A percentile compares a stretch with the other conserved stretches of the same genome.
Conservation (phyloP, 805 yeast genomes). For the Lipomyces chichibuensis region DNA sequence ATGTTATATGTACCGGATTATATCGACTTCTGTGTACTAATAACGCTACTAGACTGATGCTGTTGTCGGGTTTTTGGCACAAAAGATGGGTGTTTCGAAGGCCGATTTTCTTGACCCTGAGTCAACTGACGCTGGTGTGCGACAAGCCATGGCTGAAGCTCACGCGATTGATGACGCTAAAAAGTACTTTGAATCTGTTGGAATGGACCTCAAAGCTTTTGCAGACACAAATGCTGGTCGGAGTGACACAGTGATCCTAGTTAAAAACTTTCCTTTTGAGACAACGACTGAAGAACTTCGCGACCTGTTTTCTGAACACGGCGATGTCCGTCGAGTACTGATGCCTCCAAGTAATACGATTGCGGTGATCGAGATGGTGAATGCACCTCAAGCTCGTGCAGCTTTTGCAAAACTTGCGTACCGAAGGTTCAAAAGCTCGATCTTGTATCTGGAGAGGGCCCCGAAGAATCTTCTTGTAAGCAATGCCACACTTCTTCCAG, state of each 20-base stretch:
- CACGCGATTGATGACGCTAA: slow-evolving; percentile 91
- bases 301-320: slow-evolving; percentile 78
- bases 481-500: slow-evolving; percentile 18
- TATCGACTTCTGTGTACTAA: neutral
- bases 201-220: slow-evolving; percentile 80
- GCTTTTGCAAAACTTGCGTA: slow-evolving; percentile 89
- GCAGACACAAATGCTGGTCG: slow-evolving; percentile 53
- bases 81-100: slow-evolving; percentile 78
- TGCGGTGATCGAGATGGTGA: slow-evolving; percentile 88
- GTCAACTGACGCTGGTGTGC: slow-evolving; percentile 84
- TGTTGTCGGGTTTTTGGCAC: slow-evolving; percentile 85
- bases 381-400: slow-evolving; percentile 78
- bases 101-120: slow-evolving; percentile 86
- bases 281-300: slow-evolving; percentile 79
- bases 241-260: slow-evolving; percentile 78
- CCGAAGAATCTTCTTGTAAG: slow-evolving; percentile 78
- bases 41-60: slow-evolving; percentile 61
- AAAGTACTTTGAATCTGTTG: slow-evolving; percentile 79
- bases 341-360: slow-evolving; percentile 98
- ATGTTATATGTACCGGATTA: neutral
- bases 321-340: slow-evolving; percentile 74
- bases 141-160: slow-evolving; percentile 96
- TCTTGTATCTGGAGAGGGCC: slow-evolving; percentile 90
- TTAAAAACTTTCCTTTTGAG: slow-evolving; percentile 89
- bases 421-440: slow-evolving; percentile 83